Base-by-base conservation (phyloP, 495 filamentous ascomycete genomes). In the Penicillium fimorum region DNA sequence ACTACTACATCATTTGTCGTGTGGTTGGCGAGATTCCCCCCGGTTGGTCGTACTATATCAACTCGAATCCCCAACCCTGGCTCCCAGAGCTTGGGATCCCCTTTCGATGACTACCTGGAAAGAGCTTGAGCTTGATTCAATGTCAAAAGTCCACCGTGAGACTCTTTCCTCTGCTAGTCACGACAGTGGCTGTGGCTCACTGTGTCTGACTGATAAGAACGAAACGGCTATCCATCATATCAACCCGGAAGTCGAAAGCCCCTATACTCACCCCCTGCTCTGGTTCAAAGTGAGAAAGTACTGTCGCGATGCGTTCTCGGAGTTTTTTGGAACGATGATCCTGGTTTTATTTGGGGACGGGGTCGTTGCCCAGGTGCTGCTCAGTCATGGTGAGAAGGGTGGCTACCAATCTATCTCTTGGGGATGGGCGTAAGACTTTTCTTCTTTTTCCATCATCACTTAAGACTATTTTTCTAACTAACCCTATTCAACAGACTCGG, bases 271-370 rank as follows among this genome's bases (percentile, higher is more conserved):
- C 35, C 64, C 69, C 5, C 63, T 79, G 2, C 60, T 71, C 15
- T 84, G 81, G 82, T 78, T 69, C 55, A 68, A 67, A 25, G 68
- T 82, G 18, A 69, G 82, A 17, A 68, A 68, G 3, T 56, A 66
- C 10, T 58, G 79, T n/a, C 71, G 76, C 46, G 82, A 85, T 47
- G 82, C 81, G 0, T 77, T 85, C 46, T 79, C 83, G 0, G 85
- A 88, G 49, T 86, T 87, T 70, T 80, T 83, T 47, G 85, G 85
- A 2, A 82, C 79, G 0, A 79, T 86, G 75, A 82, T 86, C 18
- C 47, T 87, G 55, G 72, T 87, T 49, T 67, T 87, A 22, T 87
- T 87, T 65, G 85, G 85, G 27, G 75, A 87, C 57, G 85, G 84
- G 2, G 74, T 70, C 30, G 79, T 87, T 27, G 84, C 84, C 0